Conservation (phyloP, 2,329 filamentous ascomycete genomes). For the Xylaria sp. region DNA sequence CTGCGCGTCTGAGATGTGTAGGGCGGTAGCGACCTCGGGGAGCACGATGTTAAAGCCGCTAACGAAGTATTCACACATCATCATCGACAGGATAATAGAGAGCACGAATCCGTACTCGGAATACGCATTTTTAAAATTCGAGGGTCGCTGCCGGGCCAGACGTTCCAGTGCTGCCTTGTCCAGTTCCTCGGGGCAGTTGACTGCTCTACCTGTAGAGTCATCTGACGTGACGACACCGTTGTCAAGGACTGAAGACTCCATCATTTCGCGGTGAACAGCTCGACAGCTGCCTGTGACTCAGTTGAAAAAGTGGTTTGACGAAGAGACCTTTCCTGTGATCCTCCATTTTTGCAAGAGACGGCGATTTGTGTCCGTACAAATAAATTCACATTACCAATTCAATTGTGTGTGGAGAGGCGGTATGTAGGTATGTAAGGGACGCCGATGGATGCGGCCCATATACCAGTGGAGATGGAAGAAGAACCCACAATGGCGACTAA, state of each 20-base stretch:
- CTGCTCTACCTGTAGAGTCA: constrained; percentile 20
- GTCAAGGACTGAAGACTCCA: constrained; percentile 12
- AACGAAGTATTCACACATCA: constrained; percentile 74
- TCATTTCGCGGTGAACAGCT: constrained; percentile 10
- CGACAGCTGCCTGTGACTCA: background rate
- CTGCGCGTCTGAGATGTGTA: constrained; percentile 66
- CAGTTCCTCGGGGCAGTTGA: constrained; percentile 25
- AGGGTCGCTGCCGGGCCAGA: constrained; percentile 63
- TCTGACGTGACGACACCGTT: constrained; percentile 16
- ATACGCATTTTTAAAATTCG: constrained; percentile 54
- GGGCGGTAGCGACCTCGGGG: constrained; percentile 64
- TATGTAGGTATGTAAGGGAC: background rate
- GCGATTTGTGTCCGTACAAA: constrained; percentile 5
- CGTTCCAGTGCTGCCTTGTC: constrained; percentile 53
- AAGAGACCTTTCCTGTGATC: background rate
- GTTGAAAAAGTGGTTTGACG: background rate
- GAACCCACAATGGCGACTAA: background rate
- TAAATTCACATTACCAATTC: background rate
- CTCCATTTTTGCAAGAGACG: constrained; percentile 12
- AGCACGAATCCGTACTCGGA: constrained; percentile 65
- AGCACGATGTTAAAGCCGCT: constrained; percentile 78
- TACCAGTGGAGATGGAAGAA: constrained; percentile 1
- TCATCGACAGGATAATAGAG: constrained; percentile 62
- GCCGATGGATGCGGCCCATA: background rate
- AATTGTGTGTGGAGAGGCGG: background rate